phyloP scores from a whole-genome alignment of 306 rosid species.

The Myrica gale region DNA sequence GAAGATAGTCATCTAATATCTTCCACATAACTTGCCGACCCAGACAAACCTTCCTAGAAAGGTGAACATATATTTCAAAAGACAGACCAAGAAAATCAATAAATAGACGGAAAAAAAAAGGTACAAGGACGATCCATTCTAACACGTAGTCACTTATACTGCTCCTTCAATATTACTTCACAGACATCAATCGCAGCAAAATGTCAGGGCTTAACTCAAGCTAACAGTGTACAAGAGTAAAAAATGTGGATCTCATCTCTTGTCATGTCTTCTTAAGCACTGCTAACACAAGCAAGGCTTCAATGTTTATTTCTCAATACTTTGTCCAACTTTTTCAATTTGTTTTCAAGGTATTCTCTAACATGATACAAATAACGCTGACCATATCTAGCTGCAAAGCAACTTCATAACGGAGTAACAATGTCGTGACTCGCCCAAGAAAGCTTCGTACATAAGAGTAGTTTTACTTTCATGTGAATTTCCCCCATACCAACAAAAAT shows the following conservation, averaged over 20 bases:
- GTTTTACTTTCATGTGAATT: neutral
- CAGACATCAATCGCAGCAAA: neutral
- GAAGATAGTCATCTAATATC: neutral
- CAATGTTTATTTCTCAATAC: neutral
- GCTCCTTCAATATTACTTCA: neutral
- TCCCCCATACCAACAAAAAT: neutral
- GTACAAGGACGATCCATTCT: neutral
- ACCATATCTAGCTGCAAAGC: neutral
- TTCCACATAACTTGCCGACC: neutral
- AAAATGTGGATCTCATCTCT: conserved; percentile 4
- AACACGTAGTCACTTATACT: neutral
- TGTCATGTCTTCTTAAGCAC: neutral
- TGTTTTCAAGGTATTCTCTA: neutral
- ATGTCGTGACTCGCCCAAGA: neutral
- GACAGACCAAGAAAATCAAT: neutral
- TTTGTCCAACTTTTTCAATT: no score
- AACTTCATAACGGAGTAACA: neutral
- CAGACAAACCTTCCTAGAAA: neutral
- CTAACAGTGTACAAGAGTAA: neutral
- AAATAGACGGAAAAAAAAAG: neutral
- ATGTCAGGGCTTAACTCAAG: neutral
- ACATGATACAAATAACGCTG: neutral
- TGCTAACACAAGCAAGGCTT: neutral
- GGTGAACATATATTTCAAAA: neutral
- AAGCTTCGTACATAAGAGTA: neutral